Evolutionary conservation across 257 asterid genomes (phyloP), one percentile per base, ranked within the genome.

Genomic region (Thymus mandschuricus): DNA sequence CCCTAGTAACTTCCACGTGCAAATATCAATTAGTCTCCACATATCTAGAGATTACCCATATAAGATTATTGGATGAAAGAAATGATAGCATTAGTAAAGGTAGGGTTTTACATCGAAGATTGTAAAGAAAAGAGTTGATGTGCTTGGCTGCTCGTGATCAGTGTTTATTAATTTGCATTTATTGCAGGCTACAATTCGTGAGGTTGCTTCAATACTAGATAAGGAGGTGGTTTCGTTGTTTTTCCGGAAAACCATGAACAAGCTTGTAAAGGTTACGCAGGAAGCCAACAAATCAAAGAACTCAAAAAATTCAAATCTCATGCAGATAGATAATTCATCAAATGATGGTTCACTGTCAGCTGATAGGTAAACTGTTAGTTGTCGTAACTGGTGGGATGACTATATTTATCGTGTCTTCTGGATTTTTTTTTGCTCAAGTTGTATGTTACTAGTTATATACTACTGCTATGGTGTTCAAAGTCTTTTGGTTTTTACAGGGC

Each of bases 141-240:
- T 12, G 2, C 30, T 45, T 11, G 35, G 43, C 51, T 56, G 8
- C 35, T 55, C 28, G 54, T 72, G 21, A 13, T 59, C 35, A 44
- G 59, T 59, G 50, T 63, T 35, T 77, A 59, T 65, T 31, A 11
- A 59, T 63, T 64, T 80, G 33, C 10, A 48, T 75, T 69, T 78
- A 62, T 64, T 81, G 77, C 84, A 95, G 99, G 82, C 77, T 27
- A 80, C 93, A 72, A 92, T 92, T 66, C 82, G 90, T 33, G 96
- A 83, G 71, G 81, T 95, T 71, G 91, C 98, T 74, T 83, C 96
- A 52, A 83, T 95, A 75, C 80, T 92, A 13, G 95, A 89, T 67
- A 89, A 85, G 71, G 63, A 77, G 72, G 88, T 80, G 64, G 88
- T 88, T 69, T 48, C 88, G 0, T 34, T 70, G 71, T 79, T 88